Evolutionary conservation across 495 filamentous ascomycete genomes (phyloP).

Genomic region (Pyrenula aspistea): DNA sequence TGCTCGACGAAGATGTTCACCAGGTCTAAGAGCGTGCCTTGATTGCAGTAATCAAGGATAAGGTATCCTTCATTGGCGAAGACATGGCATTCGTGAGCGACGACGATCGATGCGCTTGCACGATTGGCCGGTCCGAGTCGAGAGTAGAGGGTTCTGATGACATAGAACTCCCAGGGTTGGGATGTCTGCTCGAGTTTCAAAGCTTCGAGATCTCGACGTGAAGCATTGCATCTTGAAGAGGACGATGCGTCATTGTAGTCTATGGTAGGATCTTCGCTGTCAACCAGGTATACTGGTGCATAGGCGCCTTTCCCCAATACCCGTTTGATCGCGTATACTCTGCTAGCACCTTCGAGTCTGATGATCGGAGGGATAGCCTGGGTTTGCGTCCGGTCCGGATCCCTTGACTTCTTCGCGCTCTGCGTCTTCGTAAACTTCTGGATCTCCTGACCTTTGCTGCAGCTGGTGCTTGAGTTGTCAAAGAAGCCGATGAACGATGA

Average conservation of each 20-base stretch:
- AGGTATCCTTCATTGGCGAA: constrained; percentile 79
- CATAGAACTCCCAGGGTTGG: constrained; percentile 94
- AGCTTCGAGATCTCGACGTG: constrained; percentile 57
- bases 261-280: constrained; percentile 39
- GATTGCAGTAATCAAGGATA: constrained; percentile 73
- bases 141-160: constrained; percentile 69
- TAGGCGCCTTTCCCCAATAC: constrained; percentile 90
- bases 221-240: constrained; percentile 33
- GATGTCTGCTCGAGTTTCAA: constrained; percentile 68
- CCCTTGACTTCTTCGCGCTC: constrained; percentile 35
- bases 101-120: constrained; percentile 60
- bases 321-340: constrained; percentile 64
- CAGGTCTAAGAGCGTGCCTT: constrained; percentile 87
- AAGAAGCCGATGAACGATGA: constrained; percentile 65
- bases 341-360: constrained; percentile 44
- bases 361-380: constrained; percentile 50
- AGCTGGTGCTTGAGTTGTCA: constrained; percentile 46
- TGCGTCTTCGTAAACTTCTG: constrained; percentile 60
- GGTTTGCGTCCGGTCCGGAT: constrained; percentile 45
- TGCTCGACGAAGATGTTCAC: constrained; percentile 72
- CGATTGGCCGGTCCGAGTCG: constrained; percentile 52
- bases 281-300: constrained; percentile 84
- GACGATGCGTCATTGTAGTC: constrained; percentile 27
- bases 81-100: constrained; percentile 77
- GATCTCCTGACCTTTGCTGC: constrained; percentile 57